Conservation (phyloP, 1,284 basidiomycete genomes). For the Ceratobasidium papillatum region DNA sequence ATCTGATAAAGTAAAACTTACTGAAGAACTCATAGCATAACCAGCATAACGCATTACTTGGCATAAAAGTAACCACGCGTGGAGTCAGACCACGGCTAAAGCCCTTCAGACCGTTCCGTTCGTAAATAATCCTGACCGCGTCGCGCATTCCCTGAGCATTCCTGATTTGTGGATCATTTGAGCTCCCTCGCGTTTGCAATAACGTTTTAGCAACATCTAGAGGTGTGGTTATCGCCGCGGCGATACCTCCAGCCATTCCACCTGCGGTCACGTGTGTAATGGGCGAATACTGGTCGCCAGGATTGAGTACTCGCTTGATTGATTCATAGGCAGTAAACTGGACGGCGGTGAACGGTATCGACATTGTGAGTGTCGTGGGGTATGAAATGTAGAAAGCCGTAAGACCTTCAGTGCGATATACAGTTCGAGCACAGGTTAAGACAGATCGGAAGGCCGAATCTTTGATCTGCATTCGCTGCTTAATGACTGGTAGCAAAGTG, state of each 20-base stretch:
- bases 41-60: slow-evolving; percentile 98
- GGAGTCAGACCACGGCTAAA: slow-evolving; percentile 91
- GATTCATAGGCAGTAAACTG: slow-evolving; percentile 98
- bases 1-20: slow-evolving; percentile 59
- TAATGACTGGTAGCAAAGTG: slow-evolving; percentile 76
- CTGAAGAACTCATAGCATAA: slow-evolving; percentile 96
- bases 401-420: slow-evolving; percentile 88
- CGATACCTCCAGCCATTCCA: slow-evolving; percentile 91
- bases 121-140: slow-evolving; percentile 89
- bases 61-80: slow-evolving; percentile 94
- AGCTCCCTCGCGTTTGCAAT: slow-evolving; percentile 91
- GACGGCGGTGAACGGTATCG: slow-evolving; percentile 97
- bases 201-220: slow-evolving; percentile 99
- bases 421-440: slow-evolving; percentile 78
- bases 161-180: slow-evolving; percentile 83
- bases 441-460: slow-evolving; percentile 90
- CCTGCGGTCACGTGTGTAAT: slow-evolving; percentile 90
- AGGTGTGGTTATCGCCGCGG: slow-evolving; percentile 95
- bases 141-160: slow-evolving; percentile 86
- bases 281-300: slow-evolving; percentile 87
- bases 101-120: slow-evolving; percentile 84
- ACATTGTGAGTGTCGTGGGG: slow-evolving; percentile 96
- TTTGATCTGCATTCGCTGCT: slow-evolving; percentile 98
- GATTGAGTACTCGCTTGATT: slow-evolving; percentile 88
- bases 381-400: slow-evolving; percentile 98